Evolutionary conservation across 305 asterid genomes (phyloP), one percentile per base, ranked within the genome.

Genomic region (Fraxinus paxiana): DNA sequence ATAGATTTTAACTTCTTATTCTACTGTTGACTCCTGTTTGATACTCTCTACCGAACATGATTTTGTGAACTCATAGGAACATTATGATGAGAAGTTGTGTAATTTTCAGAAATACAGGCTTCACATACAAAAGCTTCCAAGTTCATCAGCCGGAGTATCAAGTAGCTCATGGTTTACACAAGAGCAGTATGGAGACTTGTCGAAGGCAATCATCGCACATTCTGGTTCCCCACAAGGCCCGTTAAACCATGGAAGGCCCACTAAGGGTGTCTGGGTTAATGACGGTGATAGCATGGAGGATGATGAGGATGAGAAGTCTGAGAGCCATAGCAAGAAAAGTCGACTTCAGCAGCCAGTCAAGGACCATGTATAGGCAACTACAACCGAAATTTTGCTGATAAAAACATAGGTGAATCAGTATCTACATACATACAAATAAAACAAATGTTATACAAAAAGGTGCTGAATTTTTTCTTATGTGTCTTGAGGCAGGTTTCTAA

Each of bases 91-190:
- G 9, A 65, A 22, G n/a, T 67, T 28, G 18, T 67, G 73, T 28
- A 67, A 20, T 77, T 82, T 76, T 48, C 88, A 88, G 91, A 88
- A 88, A 83, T 85, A 82, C 41, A 82, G 91, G 78, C 84, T 86
- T 38, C 90, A 87, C 61, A 48, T 85, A 2, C 77, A 80, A 77
- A 86, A 81, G 85, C 69, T 77, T 35, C 83, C 88, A 56, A 43
- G 37, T 65, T 73, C 80, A 15, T 71, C 80, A 0, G 73, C 54
- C 20, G 80, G 72, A 15, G 56, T 37, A 24, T 63, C 73, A 3
- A 34, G 28, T 18, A 28, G 51, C 79, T n/a, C 83, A 56, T 83
- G 83, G 83, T 41, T 73, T 28, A 13, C 63, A 10, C 79, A 38
- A 43, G 79, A 67, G 5, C 75, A 26, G 13, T 37, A 5, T 61